Evolutionary conservation across 305 asterid species (phyloP), one percentile per base, ranked within the genome.

Genomic region (Fraxinus sp.): DNA sequence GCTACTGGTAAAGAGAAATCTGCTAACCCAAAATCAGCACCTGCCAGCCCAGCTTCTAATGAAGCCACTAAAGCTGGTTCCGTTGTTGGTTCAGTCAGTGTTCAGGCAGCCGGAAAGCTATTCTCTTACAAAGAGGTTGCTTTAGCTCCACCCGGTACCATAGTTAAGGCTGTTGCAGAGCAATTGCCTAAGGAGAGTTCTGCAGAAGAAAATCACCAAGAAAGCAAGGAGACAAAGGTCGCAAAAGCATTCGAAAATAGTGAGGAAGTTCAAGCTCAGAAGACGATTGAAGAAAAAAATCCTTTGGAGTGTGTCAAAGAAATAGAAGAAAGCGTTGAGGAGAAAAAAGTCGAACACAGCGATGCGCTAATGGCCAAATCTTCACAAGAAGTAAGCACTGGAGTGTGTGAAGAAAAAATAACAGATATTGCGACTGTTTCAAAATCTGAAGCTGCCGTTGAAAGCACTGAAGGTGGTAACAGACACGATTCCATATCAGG

Each of bases 111-210:
- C 43, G 93, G 96, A 85, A 95, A 95, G 85, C 90, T 87, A 16
- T 95, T 95, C 83, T 93, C 98, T 1, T 95, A 95, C 89, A 95
- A 93, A 86, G 98, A 95, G 85, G 98, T 95, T 81, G 98, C 98
- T 86, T 84, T 95, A 78, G 98, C 96, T 84, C 92, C 93, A 73
- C 97, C 98, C 22, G 97, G 90, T 76, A 89, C 92, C 83, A 92
- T 91, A 41, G 97, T 90, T 75, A 94, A 92, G 89, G 96, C 94
- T 79, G 96, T 90, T 24, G 86, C 91, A 3, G 95, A 89, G 87
- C 90, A 87, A 76, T 85, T 84, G 52, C 92, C 92, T 30, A 85
- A 87, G 79, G 90, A 86, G 78, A 87, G 78, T 55, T 85, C 86
- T 85, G 74, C 84, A 0, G 94, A 88, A 77, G 87, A 85, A 78